Conservation (phyloP, 176 grass and related monocot species). For the Eleusine coracana region DNA sequence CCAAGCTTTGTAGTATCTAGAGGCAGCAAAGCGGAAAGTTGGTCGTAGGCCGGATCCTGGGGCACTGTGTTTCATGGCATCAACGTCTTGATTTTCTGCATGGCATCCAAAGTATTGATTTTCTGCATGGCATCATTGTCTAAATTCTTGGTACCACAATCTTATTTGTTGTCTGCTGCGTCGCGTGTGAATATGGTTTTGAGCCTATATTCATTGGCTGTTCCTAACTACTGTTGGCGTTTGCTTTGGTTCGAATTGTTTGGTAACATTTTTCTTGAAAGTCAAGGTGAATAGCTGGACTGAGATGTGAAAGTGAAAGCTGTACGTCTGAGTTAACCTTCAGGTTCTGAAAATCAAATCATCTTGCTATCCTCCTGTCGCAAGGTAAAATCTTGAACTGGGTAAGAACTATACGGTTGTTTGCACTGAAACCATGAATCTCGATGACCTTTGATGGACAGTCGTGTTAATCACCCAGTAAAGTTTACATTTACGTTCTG, state of each 20-base stretch:
- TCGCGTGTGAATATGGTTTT: background rate
- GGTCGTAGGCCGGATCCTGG: background rate
- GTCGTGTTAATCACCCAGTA: background rate
- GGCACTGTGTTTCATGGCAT: background rate
- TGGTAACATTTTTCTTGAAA: slow-evolving; percentile 40
- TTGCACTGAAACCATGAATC: background rate
- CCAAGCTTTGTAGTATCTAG: slow-evolving; percentile 29
- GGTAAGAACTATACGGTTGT: background rate
- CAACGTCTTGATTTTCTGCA: background rate
- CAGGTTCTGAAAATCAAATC: too few relatives aligned
- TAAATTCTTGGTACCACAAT: background rate
- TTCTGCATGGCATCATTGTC: background rate
- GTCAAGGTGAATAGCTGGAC: slow-evolving; percentile 15
- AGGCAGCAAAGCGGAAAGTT: slow-evolving; percentile 14
- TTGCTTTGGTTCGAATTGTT: slow-evolving; percentile 10
- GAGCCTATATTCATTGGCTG: too few relatives aligned
- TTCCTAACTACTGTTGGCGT: slow-evolving; percentile 7
- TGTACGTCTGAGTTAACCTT: background rate
- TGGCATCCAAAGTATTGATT: background rate
- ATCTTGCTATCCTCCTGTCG: background rate
- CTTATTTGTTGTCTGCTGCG: background rate
- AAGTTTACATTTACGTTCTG: background rate
- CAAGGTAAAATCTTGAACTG: background rate
- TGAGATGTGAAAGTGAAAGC: background rate
- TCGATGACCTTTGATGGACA: background rate